A percentile compares a stretch with the other conserved stretches of the same genome.
Conservation (phyloP, 225 moss, liverwort and hornwort genomes). For the Pleurozium schreberi region DNA sequence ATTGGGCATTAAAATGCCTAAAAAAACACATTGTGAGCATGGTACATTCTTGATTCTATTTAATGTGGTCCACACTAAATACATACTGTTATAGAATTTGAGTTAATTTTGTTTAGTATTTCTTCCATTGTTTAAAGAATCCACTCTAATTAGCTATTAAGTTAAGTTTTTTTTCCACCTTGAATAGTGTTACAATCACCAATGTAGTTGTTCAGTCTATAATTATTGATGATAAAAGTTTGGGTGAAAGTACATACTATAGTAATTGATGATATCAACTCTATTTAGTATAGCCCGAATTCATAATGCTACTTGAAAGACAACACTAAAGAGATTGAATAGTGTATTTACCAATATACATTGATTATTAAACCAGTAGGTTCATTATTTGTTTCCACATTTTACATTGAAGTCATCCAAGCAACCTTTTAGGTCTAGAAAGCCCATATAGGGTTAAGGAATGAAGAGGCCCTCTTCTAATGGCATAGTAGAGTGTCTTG, state of each 20-base stretch:
- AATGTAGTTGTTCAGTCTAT: neutral
- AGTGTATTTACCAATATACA: neutral
- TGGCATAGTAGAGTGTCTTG: too few relatives aligned
- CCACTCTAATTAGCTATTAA: neutral
- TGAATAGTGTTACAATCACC: neutral
- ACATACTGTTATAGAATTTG: neutral
- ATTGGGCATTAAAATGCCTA: too few relatives aligned
- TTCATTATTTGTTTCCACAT: neutral
- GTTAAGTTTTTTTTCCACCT: neutral
- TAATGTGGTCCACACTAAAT: neutral
- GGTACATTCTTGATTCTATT: neutral
- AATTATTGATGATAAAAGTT: neutral
- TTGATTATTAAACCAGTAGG: neutral
- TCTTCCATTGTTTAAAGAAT: neutral
- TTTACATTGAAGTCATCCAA: neutral
- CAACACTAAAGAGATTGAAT: neutral
- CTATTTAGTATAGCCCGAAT: neutral
- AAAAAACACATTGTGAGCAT: too few relatives aligned
- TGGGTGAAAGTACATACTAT: fast-evolving
- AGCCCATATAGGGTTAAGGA: fast-evolving
- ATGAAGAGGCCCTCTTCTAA: too few relatives aligned
- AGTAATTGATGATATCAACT: neutral
- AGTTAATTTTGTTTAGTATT: neutral
- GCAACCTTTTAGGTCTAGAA: neutral
- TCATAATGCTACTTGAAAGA: neutral